Evolutionary conservation across 176 grass and related monocot genomes (phyloP).

Genomic region (Pharus latifolius): DNA sequence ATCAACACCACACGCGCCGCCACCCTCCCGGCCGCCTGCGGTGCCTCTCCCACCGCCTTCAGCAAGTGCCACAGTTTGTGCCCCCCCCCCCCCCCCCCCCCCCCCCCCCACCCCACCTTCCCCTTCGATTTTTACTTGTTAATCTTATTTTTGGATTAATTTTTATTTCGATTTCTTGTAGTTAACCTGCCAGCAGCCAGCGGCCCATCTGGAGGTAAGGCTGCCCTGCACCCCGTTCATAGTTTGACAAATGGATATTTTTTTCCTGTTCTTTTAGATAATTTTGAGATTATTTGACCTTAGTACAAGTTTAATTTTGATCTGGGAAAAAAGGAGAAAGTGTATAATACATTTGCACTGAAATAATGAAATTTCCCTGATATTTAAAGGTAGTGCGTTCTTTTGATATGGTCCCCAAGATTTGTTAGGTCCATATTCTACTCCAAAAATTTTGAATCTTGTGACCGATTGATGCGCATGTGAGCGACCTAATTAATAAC

Average conservation of each 20-base stretch:
- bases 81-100: not conserved
- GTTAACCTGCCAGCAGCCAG: conserved; percentile 30
- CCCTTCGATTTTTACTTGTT: too few relatives aligned
- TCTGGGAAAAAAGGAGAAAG: too few relatives aligned
- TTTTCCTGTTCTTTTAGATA: not conserved
- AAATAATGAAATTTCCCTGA: too few relatives aligned
- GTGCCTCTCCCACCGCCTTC: conserved; percentile 22
- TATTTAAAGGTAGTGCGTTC: too few relatives aligned
- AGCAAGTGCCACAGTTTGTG: conserved; percentile 47
- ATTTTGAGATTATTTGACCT: too few relatives aligned
- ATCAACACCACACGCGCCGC: conserved; percentile 52
- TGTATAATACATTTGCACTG: too few relatives aligned
- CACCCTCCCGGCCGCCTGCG: conserved; percentile 45
- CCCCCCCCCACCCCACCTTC: too few relatives aligned
- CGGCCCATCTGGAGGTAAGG: conserved; percentile 17
- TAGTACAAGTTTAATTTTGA: too few relatives aligned
- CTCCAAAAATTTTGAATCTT: not conserved
- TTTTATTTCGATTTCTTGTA: not conserved
- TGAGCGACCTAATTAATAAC: not conserved
- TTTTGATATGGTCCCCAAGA: too few relatives aligned
- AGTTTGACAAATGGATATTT: not conserved
- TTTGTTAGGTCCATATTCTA: too few relatives aligned
- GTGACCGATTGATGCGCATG: not conserved
- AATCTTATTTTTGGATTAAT: not conserved
- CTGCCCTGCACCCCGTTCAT: not conserved